Percentiles rank a stretch among this genome's conserved stretches.
Evolutionary conservation across 352 stramenopile genomes (phyloP).

Genomic region (Phytophthora foliorum): DNA sequence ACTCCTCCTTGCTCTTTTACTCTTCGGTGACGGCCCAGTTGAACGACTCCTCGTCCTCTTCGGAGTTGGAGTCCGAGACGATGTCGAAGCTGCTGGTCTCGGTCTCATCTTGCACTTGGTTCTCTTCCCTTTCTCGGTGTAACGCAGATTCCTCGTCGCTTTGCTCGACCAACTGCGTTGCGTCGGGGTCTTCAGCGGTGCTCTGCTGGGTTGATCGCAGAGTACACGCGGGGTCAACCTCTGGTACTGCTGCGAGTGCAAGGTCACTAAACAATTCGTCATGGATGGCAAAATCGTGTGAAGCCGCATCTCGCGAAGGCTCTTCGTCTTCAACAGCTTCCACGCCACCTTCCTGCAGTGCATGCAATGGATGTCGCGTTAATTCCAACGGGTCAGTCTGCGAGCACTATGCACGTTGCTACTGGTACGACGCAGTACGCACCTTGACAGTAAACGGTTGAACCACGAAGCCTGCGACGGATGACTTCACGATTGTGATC

Average conservation of each 20-base stretch:
- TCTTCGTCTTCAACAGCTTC: slow-evolving; percentile 43
- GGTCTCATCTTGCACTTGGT: slow-evolving; percentile 17
- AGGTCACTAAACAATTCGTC: slow-evolving; percentile 69
- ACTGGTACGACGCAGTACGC: slow-evolving; percentile 10
- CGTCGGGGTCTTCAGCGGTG: slow-evolving; percentile 31
- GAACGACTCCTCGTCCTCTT: slow-evolving; percentile 48
- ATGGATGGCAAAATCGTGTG: slow-evolving; percentile 51
- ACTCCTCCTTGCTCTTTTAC: slow-evolving; percentile 11
- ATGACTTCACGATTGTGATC: slow-evolving; percentile 75
- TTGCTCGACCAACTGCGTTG: slow-evolving; percentile 31
- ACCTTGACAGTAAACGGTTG: slow-evolving; percentile 76
- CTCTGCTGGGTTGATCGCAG: slow-evolving; percentile 75
- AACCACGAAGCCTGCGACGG: slow-evolving; percentile 60
- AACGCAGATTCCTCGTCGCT: slow-evolving; percentile 30
- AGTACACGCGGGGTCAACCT: slow-evolving; percentile 52
- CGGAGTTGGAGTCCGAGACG: slow-evolving; percentile 67
- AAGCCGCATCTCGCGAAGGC: slow-evolving; percentile 15
- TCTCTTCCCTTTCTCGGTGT: background rate
- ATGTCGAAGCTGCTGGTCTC: slow-evolving; percentile 55
- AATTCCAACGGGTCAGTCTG: background rate
- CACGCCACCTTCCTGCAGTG: slow-evolving; percentile 52
- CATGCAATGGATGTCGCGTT: background rate
- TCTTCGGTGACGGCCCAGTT: slow-evolving; percentile 35
- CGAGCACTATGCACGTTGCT: no score
- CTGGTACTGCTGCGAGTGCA: slow-evolving; percentile 49